These are phyloP conservation scores for Alternaria consortialis DNA, from an alignment of 2,329 filamentous ascomycete genomes.

Conservation along the genomic window DNA sequence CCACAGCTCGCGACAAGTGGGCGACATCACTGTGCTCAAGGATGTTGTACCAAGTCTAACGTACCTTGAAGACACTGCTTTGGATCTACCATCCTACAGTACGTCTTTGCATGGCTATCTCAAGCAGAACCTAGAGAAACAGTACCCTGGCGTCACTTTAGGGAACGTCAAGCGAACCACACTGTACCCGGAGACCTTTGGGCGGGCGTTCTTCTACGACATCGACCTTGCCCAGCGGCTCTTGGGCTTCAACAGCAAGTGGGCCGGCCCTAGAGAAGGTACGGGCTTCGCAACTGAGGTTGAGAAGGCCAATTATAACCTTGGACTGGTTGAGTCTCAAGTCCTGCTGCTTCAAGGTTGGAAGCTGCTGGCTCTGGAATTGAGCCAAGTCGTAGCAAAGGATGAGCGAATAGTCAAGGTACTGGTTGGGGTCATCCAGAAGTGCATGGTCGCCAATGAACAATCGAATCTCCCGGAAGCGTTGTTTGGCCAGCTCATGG, in stretches of 20 bases:
- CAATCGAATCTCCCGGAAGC: conserved; percentile 75
- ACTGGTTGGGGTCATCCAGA: conserved; percentile 76
- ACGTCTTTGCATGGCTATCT: conserved; percentile 86
- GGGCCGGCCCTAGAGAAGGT: conserved; percentile 65
- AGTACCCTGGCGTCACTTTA: conserved; percentile 78
- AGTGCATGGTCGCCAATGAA: conserved; percentile 82
- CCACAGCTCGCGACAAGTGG: conserved; percentile 82
- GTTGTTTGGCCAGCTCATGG: conserved; percentile 81
- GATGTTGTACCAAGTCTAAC: conserved; percentile 77
- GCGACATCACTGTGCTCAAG: conserved; percentile 72
- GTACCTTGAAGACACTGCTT: conserved; percentile 81
- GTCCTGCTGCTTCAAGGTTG: conserved; percentile 86
- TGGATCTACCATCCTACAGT: conserved; percentile 84
- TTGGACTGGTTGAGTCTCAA: conserved; percentile 92
- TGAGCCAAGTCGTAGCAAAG: conserved; percentile 70
- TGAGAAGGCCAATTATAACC: conserved; percentile 84
- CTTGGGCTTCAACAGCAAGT: conserved; percentile 78
- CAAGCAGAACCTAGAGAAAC: conserved; percentile 80
- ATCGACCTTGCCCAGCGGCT: conserved; percentile 77
- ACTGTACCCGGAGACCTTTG: conserved; percentile 71
- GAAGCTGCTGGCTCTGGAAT: conserved; percentile 86
- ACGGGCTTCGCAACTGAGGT: conserved; percentile 85
- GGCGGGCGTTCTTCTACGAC: conserved; percentile 85
- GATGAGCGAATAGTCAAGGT: conserved; percentile 69
- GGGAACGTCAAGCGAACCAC: conserved; percentile 81